A percentile compares a stretch with the other conserved stretches of the same genome.
These are phyloP conservation scores for Komagataella pseudopastoris DNA, from an alignment of 805 yeast genomes.

Conservation along the genomic window DNA sequence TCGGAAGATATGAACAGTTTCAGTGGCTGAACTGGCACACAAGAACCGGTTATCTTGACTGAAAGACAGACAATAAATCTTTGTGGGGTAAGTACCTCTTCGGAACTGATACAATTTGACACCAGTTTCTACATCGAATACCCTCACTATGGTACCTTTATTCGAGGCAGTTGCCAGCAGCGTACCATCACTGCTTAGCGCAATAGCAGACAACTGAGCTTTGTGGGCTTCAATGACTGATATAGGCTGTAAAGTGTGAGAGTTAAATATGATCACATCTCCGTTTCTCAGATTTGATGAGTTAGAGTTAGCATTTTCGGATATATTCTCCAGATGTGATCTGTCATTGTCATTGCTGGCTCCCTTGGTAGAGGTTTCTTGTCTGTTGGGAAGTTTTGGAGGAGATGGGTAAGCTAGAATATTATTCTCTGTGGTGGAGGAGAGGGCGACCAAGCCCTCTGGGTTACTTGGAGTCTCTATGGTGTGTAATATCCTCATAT, in stretches of 20 bases:
- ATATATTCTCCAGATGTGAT: not conserved
- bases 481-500: slow-evolving; percentile 71
- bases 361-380: not conserved
- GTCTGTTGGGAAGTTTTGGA: slow-evolving; percentile 29
- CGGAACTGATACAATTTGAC: slow-evolving; percentile 64
- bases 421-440: slow-evolving; percentile 36
- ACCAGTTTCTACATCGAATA: slow-evolving; percentile 68
- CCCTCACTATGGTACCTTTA: slow-evolving; percentile 82
- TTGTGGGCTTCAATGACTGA: slow-evolving; percentile 88
- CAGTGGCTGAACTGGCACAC: slow-evolving; percentile 80
- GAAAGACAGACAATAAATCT: slow-evolving; percentile 69
- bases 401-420: slow-evolving; percentile 69
- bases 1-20: slow-evolving; percentile 86
- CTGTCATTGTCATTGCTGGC: not conserved
- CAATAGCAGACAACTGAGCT: slow-evolving; percentile 57
- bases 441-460: slow-evolving; percentile 48
- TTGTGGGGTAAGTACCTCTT: slow-evolving; percentile 83
- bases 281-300: slow-evolving; percentile 30
- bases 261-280: slow-evolving; percentile 73
- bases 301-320: not conserved
- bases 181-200: slow-evolving; percentile 65
- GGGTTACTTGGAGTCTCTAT: slow-evolving; percentile 51
- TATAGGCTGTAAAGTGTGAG: slow-evolving; percentile 61
- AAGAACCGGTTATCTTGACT: slow-evolving; percentile 63
- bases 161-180: slow-evolving; percentile 84